These are phyloP conservation scores for Seiridium unicorne DNA, from an alignment of 2,329 filamentous ascomycete genomes.

Conservation along the genomic window DNA sequence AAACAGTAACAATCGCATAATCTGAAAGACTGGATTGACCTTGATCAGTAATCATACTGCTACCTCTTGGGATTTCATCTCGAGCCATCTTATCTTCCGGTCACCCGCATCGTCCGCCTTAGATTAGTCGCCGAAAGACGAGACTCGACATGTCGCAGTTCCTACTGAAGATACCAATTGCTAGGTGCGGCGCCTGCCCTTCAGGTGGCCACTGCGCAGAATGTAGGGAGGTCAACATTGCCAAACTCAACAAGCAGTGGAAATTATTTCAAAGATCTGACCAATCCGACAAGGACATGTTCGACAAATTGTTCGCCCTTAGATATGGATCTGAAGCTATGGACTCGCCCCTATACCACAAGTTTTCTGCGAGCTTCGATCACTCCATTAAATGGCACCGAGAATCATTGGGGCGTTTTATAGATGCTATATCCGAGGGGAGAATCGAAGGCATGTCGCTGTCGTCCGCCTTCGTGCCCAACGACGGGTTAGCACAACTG, in stretches of 20 bases:
- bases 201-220: background rate
- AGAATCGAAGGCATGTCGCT: background rate
- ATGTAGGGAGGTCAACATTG: background rate
- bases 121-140: too few relatives aligned
- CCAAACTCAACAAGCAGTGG: background rate
- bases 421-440: conserved; percentile 1
- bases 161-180: background rate
- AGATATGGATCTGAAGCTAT: background rate
- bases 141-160: background rate
- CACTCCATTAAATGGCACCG: conserved; percentile 1
- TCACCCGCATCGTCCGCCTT: background rate
- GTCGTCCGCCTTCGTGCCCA: background rate
- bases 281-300: conserved; percentile 1
- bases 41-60: too few relatives aligned
- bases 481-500: background rate
- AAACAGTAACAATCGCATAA: too few relatives aligned
- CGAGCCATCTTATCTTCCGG: background rate
- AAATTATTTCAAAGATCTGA: background rate
- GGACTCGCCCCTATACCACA: background rate
- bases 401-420: background rate
- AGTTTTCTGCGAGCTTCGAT: background rate
- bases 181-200: background rate
- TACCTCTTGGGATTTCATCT: background rate
- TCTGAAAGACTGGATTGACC: too few relatives aligned
- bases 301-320: background rate